A percentile compares a stretch with the other conserved stretches of the same genome.
These are phyloP conservation scores for Dryadomyces quercus-mongolicae DNA, from an alignment of 2,329 filamentous ascomycete species.

Conservation along the genomic window DNA sequence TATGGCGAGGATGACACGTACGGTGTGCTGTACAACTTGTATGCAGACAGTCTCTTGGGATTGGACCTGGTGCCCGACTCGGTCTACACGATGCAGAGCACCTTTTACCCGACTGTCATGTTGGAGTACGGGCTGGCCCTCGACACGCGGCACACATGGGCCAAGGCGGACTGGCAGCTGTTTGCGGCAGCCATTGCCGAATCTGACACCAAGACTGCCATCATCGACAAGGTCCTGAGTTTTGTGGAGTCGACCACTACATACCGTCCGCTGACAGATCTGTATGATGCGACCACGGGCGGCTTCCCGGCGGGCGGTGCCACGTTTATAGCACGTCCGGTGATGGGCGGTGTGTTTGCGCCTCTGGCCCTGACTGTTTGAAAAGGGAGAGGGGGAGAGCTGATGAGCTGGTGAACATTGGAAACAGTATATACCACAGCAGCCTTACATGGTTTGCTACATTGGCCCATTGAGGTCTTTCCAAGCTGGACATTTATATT, in stretches of 20 bases:
- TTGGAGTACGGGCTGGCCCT: slow-evolving; percentile 72
- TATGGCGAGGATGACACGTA: slow-evolving; percentile 54
- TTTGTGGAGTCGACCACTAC: slow-evolving; percentile 68
- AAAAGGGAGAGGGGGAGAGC: too few species aligned
- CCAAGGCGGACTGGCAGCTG: slow-evolving; percentile 81
- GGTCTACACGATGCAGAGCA: slow-evolving; percentile 66
- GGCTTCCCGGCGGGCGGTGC: slow-evolving; percentile 47
- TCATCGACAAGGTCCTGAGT: slow-evolving; percentile 54
- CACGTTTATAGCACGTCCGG: slow-evolving; percentile 63
- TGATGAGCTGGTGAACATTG: background rate
- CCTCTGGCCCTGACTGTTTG: slow-evolving; percentile 48
- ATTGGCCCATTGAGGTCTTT: background rate
- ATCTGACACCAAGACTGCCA: slow-evolving; percentile 45
- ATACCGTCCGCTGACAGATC: slow-evolving; percentile 61
- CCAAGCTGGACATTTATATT: background rate
- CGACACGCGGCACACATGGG: slow-evolving; percentile 69
- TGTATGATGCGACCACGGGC: slow-evolving; percentile 62
- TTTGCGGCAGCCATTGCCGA: slow-evolving; percentile 68
- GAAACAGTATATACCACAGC: background rate
- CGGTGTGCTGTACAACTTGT: slow-evolving; percentile 65
- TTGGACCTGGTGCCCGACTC: slow-evolving; percentile 64
- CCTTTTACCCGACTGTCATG: slow-evolving; percentile 61
- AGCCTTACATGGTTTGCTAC: background rate
- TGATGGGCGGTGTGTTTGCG: slow-evolving; percentile 70
- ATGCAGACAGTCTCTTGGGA: slow-evolving; percentile 63